Percentiles rank a stretch among this genome's conserved stretches.
These are phyloP conservation scores for Phytophthora rubi DNA, from an alignment of 352 stramenopile genomes.

Conservation along the genomic window DNA sequence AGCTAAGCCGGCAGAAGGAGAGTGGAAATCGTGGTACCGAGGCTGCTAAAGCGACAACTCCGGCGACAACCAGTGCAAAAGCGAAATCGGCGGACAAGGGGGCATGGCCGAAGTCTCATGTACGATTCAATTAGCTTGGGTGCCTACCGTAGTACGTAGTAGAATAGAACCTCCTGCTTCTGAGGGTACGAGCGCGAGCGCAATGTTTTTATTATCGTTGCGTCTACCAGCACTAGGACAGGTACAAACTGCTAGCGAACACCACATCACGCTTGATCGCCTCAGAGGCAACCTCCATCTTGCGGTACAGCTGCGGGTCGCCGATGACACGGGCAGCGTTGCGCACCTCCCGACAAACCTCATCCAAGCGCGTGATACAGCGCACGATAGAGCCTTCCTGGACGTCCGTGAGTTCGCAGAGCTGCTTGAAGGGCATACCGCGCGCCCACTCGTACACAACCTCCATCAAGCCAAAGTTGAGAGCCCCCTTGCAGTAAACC, in stretches of 20 bases:
- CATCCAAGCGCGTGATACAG: slow-evolving; percentile 97
- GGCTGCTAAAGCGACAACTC: background rate
- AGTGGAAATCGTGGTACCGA: background rate
- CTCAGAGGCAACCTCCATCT: slow-evolving; percentile 97
- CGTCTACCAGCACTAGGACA: slow-evolving; percentile 51
- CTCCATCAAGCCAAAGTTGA: slow-evolving; percentile 97
- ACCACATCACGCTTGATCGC: slow-evolving; percentile 98
- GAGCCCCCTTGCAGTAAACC: slow-evolving; percentile 90
- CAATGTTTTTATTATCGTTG: too few relatives aligned
- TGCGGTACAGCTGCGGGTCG: slow-evolving; percentile 96
- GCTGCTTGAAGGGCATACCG: slow-evolving; percentile 96
- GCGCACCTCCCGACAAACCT: slow-evolving; percentile 97
- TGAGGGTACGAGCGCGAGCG: too few relatives aligned
- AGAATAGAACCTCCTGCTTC: background rate
- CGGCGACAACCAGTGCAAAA: slow-evolving; percentile 5
- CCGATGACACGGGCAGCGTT: slow-evolving; percentile 95
- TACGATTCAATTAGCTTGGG: slow-evolving; percentile 42
- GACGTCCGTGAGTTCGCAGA: slow-evolving; percentile 95
- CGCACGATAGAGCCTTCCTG: slow-evolving; percentile 98
- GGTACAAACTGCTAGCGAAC: slow-evolving; percentile 96
- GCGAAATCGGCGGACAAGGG: background rate
- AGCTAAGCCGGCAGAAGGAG: slow-evolving; percentile 28
- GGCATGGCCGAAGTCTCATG: slow-evolving; percentile 33
- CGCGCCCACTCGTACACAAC: slow-evolving; percentile 98
- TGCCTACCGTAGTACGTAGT: background rate